Conservation (phyloP, 2,329 filamentous ascomycete genomes). For the Claviceps sp. region DNA sequence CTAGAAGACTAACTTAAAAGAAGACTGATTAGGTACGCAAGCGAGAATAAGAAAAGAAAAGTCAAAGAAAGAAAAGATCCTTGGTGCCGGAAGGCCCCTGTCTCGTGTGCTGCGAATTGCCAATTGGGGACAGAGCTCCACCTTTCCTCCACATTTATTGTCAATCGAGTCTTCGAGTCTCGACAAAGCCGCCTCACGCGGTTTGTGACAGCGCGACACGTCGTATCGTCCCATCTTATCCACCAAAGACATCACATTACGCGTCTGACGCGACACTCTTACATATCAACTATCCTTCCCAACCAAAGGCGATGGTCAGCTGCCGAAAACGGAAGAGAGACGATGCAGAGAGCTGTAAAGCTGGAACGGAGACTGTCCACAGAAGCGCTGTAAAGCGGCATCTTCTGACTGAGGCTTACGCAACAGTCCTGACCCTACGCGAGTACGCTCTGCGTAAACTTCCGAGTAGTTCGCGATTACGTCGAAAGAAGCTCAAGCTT, state of each 20-base stretch:
- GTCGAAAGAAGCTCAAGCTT: slow-evolving; percentile 41
- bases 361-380: neutral
- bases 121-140: no score
- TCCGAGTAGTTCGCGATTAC: slow-evolving; percentile 50
- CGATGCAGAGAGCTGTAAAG: slow-evolving; percentile 6
- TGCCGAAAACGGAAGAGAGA: slow-evolving; percentile 16
- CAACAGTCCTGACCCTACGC: slow-evolving; percentile 51
- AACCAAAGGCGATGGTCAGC: slow-evolving; percentile 12
- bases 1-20: no score
- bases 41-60: neutral
- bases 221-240: neutral
- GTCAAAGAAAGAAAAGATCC: neutral
- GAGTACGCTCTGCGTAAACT: slow-evolving; percentile 55
- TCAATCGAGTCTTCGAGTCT: no score
- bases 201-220: neutral
- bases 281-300: neutral
- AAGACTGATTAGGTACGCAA: no score
- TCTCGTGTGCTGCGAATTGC: no score
- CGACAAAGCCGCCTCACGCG: no score
- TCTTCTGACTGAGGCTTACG: slow-evolving; percentile 57
- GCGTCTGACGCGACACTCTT: neutral
- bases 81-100: neutral
- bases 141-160: no score
- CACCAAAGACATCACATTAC: neutral
- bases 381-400: slow-evolving; percentile 33